phyloP scores from a whole-genome alignment of 2,329 filamentous ascomycete species.

The Botrytis galanthina region DNA sequence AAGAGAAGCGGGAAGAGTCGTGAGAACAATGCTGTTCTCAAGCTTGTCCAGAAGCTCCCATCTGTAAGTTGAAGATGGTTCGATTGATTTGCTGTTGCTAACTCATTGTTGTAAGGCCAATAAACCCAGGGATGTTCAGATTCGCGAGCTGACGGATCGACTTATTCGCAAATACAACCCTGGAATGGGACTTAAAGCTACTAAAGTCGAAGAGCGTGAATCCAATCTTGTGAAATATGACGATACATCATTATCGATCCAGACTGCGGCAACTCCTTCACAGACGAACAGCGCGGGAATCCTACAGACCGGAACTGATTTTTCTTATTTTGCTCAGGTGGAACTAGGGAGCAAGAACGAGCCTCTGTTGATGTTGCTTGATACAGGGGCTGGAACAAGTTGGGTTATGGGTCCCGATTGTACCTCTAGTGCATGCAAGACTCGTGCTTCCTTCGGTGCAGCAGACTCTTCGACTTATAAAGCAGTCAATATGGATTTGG shows the following conservation, averaged over 20 bases:
- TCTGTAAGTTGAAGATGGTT: slow-evolving; percentile 22
- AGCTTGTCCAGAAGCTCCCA: slow-evolving; percentile 27
- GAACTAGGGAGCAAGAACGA: slow-evolving; percentile 54
- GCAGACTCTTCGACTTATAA: slow-evolving; percentile 64
- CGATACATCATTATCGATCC: slow-evolving; percentile 27
- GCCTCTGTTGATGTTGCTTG: slow-evolving; percentile 60
- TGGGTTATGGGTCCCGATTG: slow-evolving; percentile 81
- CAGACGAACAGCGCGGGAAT: slow-evolving; percentile 53
- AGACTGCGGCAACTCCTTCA: slow-evolving; percentile 41
- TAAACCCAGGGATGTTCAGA: slow-evolving; percentile 27
- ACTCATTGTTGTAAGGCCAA: slow-evolving; percentile 17
- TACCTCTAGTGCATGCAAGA: slow-evolving; percentile 60
- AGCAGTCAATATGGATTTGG: slow-evolving; percentile 53
- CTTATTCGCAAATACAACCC: slow-evolving; percentile 33
- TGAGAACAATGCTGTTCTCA: slow-evolving; percentile 20
- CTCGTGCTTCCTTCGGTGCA: slow-evolving; percentile 68
- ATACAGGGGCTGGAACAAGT: slow-evolving; percentile 68
- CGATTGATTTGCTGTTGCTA: slow-evolving; percentile 7
- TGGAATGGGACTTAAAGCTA: slow-evolving; percentile 17
- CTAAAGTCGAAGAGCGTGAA: slow-evolving; percentile 10
- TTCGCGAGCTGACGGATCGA: slow-evolving; percentile 27
- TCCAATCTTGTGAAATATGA: slow-evolving; percentile 27
- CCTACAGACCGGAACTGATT: slow-evolving; percentile 63
- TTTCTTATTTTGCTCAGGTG: slow-evolving; percentile 62
- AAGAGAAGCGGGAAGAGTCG: slow-evolving; percentile 6